Conservation (phyloP, 768 basidiomycete genomes). For the Galerina sulciceps region DNA sequence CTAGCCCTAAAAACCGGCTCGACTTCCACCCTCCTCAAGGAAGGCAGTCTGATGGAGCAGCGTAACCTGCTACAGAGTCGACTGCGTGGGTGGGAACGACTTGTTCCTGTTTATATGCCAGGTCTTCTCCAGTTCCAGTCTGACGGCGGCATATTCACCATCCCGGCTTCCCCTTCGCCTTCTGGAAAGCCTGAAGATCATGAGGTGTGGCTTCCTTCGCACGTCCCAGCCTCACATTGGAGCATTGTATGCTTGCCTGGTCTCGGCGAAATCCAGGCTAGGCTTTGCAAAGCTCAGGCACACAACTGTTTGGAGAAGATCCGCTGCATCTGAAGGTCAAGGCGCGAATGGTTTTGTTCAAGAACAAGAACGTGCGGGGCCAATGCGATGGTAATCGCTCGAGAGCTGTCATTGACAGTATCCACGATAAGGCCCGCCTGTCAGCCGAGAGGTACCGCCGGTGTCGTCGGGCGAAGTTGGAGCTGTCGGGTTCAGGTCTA, state of each 20-base stretch:
- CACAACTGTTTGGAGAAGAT: constrained; percentile 4
- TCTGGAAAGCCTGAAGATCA: not conserved
- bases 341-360: constrained; percentile 2
- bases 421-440: constrained; percentile 8
- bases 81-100: constrained; percentile 10
- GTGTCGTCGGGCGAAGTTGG: constrained; percentile 7
- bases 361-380: constrained; percentile 3
- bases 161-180: not conserved
- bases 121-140: constrained; percentile 13
- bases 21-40: not conserved
- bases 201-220: not conserved
- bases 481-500: constrained; percentile 1
- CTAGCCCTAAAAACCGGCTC: not conserved
- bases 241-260: not conserved
- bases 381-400: constrained; percentile 2
- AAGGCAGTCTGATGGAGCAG: constrained; percentile 9
- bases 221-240: not conserved
- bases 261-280: constrained; percentile 9
- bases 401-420: not conserved
- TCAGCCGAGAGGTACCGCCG: constrained; percentile 8
- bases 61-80: constrained; percentile 8
- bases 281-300: constrained; percentile 6
- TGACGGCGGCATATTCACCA: not conserved
- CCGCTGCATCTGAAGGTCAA: constrained; percentile 9
- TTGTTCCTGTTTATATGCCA: constrained; percentile 15